Conservation (phyloP, 805 yeast species). For the Wickerhamiella slavikovae region DNA sequence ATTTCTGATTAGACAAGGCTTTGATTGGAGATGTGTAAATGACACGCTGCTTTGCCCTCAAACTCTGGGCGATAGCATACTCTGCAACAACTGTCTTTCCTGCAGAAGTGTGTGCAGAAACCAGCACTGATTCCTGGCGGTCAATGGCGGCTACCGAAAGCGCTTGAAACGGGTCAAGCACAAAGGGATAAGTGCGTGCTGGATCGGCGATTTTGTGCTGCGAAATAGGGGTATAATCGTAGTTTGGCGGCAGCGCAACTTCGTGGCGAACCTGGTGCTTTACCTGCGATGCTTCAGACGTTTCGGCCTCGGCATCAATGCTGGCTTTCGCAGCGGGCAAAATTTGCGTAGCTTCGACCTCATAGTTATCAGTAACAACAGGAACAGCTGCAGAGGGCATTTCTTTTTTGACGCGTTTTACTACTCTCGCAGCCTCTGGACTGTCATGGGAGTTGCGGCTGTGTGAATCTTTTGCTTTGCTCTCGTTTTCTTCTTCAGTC, state of each 20-base stretch:
- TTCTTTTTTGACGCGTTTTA: neutral
- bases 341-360: slow-evolving; percentile 9
- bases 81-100: slow-evolving; percentile 97
- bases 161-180: slow-evolving; percentile 92
- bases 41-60: slow-evolving; percentile 78
- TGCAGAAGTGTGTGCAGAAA: slow-evolving; percentile 94
- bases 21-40: slow-evolving; percentile 91
- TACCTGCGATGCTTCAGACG: neutral
- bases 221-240: slow-evolving; percentile 70
- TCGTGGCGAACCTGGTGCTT: slow-evolving; percentile 89
- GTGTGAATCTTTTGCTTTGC: neutral
- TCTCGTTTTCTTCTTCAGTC: neutral
- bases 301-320: neutral
- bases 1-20: slow-evolving; percentile 85
- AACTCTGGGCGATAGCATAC: slow-evolving; percentile 90
- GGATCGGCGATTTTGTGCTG: slow-evolving; percentile 60
- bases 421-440: neutral
- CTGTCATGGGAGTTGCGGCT: too few relatives aligned
- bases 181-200: slow-evolving; percentile 83
- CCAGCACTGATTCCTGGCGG: slow-evolving; percentile 81
- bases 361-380: slow-evolving; percentile 11
- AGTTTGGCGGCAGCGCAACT: slow-evolving; percentile 88
- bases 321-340: slow-evolving; percentile 1
- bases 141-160: slow-evolving; percentile 93
- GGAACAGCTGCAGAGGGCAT: slow-evolving; percentile 1